These are phyloP conservation scores for Peniophora sp. DNA, from an alignment of 1,284 basidiomycete species.

Conservation along the genomic window DNA sequence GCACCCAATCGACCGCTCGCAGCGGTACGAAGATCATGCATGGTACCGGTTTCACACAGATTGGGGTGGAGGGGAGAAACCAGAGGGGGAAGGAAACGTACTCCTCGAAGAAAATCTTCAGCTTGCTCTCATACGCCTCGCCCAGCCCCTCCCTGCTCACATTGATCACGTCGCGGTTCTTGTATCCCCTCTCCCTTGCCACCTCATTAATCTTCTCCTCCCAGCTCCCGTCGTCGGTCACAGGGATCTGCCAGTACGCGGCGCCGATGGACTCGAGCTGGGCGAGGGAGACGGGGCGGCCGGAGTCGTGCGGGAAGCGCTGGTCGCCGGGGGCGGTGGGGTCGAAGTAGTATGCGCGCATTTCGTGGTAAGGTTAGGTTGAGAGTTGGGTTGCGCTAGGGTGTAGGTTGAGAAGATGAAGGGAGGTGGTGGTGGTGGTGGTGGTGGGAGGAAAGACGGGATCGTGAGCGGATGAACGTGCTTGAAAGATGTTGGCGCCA, in stretches of 20 bases:
- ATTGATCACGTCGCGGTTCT: constrained; percentile 71
- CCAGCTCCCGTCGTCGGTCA: constrained; percentile 39
- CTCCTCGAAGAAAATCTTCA: constrained; percentile 79
- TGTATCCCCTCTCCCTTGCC: constrained; percentile 63
- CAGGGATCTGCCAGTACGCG: constrained; percentile 52
- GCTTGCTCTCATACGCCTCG: constrained; percentile 70
- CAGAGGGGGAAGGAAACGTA: constrained; percentile 24
- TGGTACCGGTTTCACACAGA: too few relatives aligned
- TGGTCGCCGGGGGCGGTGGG: constrained; percentile 64
- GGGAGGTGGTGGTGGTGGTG: too few relatives aligned
- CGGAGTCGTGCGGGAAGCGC: constrained; percentile 67
- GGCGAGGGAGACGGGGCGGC: constrained; percentile 37
- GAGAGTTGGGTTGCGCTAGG: background rate
- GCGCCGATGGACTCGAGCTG: constrained; percentile 52
- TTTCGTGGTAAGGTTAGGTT: too few relatives aligned
- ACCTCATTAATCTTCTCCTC: constrained; percentile 47
- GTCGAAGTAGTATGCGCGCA: constrained; percentile 82
- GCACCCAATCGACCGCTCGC: too few relatives aligned
- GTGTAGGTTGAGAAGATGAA: too few relatives aligned
- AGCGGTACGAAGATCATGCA: too few relatives aligned
- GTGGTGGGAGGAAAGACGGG: too few relatives aligned
- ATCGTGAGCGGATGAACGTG: too few relatives aligned
- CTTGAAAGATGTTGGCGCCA: too few relatives aligned
- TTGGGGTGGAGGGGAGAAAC: too few relatives aligned
- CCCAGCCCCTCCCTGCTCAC: constrained; percentile 71